These are phyloP conservation scores for Epichloe aotearoae DNA, from an alignment of 2,329 filamentous ascomycete genomes.

Conservation along the genomic window DNA sequence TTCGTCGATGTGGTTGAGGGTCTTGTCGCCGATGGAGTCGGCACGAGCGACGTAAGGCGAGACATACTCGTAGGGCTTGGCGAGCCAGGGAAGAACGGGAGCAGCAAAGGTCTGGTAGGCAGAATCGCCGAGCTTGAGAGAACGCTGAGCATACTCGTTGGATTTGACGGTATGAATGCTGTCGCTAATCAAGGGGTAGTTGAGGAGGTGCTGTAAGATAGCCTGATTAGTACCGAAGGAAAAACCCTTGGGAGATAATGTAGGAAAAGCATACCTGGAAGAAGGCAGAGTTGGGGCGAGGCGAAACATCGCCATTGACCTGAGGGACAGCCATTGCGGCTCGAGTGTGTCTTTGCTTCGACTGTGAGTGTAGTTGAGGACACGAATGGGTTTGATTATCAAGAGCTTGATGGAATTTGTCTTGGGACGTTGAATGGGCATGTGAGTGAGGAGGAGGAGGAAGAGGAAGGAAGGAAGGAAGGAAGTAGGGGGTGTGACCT, in stretches of 20 bases:
- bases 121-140: slow-evolving; percentile 59
- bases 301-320: slow-evolving; percentile 38
- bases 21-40: slow-evolving; percentile 61
- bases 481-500: not conserved
- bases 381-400: not conserved
- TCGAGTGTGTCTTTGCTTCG: not conserved
- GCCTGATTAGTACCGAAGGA: not conserved
- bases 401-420: not conserved
- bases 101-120: slow-evolving; percentile 66
- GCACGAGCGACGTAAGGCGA: slow-evolving; percentile 74
- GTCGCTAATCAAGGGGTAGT: slow-evolving; percentile 75
- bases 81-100: slow-evolving; percentile 57
- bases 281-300: slow-evolving; percentile 34
- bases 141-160: slow-evolving; percentile 74
- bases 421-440: not conserved
- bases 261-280: slow-evolving; percentile 28
- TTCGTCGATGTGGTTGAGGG: slow-evolving; percentile 56
- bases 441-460: no score
- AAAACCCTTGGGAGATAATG: no score
- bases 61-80: slow-evolving; percentile 68
- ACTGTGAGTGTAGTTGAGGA: not conserved
- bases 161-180: slow-evolving; percentile 64
- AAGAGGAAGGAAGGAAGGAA: not conserved
- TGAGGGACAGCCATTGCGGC: slow-evolving; percentile 26
- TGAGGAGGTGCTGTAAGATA: slow-evolving; percentile 56